Base-by-base conservation (phyloP, 2,329 filamentous ascomycete species). In the Penicillium sp. region DNA sequence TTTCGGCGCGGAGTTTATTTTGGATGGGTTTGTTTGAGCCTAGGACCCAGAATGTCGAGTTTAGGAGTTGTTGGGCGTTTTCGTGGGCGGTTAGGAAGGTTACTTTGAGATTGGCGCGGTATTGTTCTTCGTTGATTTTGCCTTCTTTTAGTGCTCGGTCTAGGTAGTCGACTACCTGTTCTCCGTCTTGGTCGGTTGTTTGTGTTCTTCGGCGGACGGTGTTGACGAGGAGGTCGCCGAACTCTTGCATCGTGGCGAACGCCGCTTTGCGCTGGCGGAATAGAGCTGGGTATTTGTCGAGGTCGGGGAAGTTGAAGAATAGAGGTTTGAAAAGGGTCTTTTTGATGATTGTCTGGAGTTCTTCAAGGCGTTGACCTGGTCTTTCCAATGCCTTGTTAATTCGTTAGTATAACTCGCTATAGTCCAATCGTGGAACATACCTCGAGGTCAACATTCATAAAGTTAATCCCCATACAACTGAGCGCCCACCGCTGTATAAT, bases 51-150 rank as follows among this genome's bases (percentile, higher is more conserved):
- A 74, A 49, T 18, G 59, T 61, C 1, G 66, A 72, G 12, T 64
- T 66, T 15, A 73, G 61, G 15, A 67, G 58, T 46, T 69, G 59
- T 56, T 74, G 71, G 1, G 69, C 66, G 47, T 75, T 75, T 55
- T 75, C 72, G 44, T 75, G 72, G 0, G 70, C 70, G 0, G 72
- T 72, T 12, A 75, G 61, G 41, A 73, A 74, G 1, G 65, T 58
- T 12, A 74, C 66, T 31, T 70, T 72, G 15, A 71, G 50, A 37
- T 75, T 75, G 43, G 72, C 67, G 13, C 69, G 64, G 50, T 72
- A 67, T 44, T 74, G 70, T 45, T 67, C 64, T 47, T 73, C 67
- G 6, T 55, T 66, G 31, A 65, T 60, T 13, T 48, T 46, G 3
- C 66, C 64, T 23, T 60, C 49, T 24, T 52, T 52, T 27, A 57